Conservation (phyloP, 345 rosid genomes). For the Microthlaspi erraticum region DNA sequence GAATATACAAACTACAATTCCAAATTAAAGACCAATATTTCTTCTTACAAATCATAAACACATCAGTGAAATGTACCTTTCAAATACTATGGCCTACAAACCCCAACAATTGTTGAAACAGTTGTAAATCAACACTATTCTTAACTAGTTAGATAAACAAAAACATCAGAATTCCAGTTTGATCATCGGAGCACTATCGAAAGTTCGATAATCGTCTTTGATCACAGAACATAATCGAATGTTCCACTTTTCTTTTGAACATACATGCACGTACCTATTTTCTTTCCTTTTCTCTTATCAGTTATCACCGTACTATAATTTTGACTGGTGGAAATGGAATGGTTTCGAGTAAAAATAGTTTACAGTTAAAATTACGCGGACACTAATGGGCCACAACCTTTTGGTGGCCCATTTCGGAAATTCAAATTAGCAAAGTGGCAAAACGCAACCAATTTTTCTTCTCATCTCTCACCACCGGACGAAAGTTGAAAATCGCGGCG, state of each 20-base stretch:
- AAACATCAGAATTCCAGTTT: not conserved
- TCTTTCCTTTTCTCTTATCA: not conserved
- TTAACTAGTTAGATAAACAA: not conserved
- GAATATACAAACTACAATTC: not conserved
- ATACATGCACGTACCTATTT: not conserved
- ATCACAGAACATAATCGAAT: not conserved
- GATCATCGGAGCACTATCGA: too few species aligned
- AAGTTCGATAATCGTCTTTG: not conserved
- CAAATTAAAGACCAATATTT: not conserved
- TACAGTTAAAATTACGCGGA: too few species aligned
- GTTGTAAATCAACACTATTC: not conserved
- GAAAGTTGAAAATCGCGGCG: not conserved
- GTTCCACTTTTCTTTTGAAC: too few species aligned
- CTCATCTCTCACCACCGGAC: not conserved
- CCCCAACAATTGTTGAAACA: not conserved
- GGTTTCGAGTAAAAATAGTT: too few species aligned
- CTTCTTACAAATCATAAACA: not conserved
- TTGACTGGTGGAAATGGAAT: too few species aligned
- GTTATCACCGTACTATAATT: not conserved
- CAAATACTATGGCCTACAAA: not conserved
- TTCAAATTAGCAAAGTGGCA: not conserved
- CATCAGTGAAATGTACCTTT: not conserved
- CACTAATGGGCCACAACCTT: too few species aligned
- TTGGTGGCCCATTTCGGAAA: constrained; percentile 26
- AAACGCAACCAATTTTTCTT: not conserved